Evolutionary conservation across 2,329 filamentous ascomycete species (phyloP), one percentile per base, ranked within the genome.

Genomic region (Penicillium janthinellum): DNA sequence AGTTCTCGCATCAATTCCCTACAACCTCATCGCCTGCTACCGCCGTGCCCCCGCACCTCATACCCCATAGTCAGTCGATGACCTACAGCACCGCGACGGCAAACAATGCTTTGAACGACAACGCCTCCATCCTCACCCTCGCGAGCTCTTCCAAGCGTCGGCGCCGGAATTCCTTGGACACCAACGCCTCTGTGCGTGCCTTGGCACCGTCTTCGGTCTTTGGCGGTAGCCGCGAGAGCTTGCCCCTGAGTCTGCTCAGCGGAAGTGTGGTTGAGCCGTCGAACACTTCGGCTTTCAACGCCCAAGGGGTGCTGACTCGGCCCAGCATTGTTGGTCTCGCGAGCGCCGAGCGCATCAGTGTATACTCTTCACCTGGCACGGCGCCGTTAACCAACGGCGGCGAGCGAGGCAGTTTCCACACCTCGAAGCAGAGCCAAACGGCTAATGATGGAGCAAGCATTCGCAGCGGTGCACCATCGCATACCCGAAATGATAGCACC

Each of bases 331-430:
- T 81, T 28, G 84, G 82, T 0, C 78, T 85, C 37, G 81, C 83
- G 5, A 85, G 81, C 57, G 79, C 83, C 15, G 86, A 88, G 70
- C 82, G 86, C 5, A 83, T 84, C 11, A 88, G 85, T 66, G 77
- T 97, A 54, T 96, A 96, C 78, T 92, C 90, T 0, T 84, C 88
- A 0, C 88, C 89, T 0, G 90, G 90, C 14, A 81, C 86, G 4
- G 84, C 84, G 0, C 87, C 88, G 6, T 51, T 73, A 12, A 59
- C 49, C 3, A 84, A 91, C 7, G 81, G 85, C 6, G 89, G 89
- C 59, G 93, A 96, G 70, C 84, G 93, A 51, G 94, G 90, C 73
- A 96, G 91, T 75, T 85, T 90, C 63, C 94, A 96, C 70, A 86
- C 89, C 31, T 86, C 86, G 60, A 85, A 81, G 69, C 81, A 81